Conservation (phyloP, 495 filamentous ascomycete genomes). For the Podospora sp. region DNA sequence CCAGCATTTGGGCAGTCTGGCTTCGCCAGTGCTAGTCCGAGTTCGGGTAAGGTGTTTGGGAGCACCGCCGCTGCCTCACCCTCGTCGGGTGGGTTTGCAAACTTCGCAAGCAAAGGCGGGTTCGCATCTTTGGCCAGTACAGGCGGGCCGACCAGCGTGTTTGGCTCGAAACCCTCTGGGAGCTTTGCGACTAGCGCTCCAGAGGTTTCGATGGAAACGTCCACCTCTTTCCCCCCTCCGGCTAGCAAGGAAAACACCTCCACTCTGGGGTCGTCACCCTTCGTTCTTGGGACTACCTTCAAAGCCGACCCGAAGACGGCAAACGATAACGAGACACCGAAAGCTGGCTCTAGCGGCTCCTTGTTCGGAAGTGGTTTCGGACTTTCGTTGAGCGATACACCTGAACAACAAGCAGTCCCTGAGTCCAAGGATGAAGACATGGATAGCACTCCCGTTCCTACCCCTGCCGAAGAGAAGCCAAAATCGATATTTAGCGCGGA, state of each 20-base stretch:
- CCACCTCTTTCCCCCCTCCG: conserved; percentile 44
- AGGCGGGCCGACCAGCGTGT: conserved; percentile 43
- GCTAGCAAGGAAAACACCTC: conserved; percentile 35
- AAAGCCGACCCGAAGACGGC: conserved; percentile 67
- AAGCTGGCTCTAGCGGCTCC: conserved; percentile 44
- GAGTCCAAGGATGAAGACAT: conserved; percentile 64
- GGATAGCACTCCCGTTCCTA: conserved; percentile 43
- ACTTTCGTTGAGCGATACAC: conserved; percentile 49
- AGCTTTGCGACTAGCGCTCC: conserved; percentile 42
- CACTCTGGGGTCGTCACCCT: conserved; percentile 62
- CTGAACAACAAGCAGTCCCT: conserved; percentile 45
- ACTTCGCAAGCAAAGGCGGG: conserved; percentile 60
- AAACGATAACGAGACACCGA: conserved; percentile 61
- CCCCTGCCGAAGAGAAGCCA: conserved; percentile 40
- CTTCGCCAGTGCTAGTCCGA: conserved; percentile 30
- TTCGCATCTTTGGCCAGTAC: conserved; percentile 54
- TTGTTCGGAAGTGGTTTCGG: conserved; percentile 63
- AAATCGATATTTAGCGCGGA: conserved; percentile 38
- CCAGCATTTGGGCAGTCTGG: conserved; percentile 47
- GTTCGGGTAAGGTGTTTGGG: conserved; percentile 40
- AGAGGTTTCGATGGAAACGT: conserved; percentile 46
- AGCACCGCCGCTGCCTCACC: conserved; percentile 29
- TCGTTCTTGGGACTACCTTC: conserved; percentile 79
- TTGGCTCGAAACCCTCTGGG: conserved; percentile 50
- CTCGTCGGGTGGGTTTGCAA: conserved; percentile 56